Evolutionary conservation across 805 yeast genomes (phyloP).

Genomic region (Wickerhamiella qilinensis): DNA sequence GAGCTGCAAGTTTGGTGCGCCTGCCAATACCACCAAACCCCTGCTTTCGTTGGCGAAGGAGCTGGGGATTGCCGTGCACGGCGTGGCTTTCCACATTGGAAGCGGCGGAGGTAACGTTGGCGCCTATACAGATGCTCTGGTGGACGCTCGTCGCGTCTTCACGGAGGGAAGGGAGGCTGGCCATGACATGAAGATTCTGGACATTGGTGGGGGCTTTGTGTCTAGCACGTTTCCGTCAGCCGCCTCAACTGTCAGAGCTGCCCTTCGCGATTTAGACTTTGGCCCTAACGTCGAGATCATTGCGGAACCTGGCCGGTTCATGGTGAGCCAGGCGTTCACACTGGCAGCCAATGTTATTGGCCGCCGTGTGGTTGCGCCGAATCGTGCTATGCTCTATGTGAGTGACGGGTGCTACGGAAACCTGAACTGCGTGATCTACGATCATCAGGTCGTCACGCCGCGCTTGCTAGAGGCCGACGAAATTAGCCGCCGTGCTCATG

Average conservation of each 20-base stretch:
- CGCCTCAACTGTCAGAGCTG: conserved; percentile 37
- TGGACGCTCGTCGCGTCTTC: conserved; percentile 53
- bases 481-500: conserved; percentile 23
- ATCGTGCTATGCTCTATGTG: conserved; percentile 51
- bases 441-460: conserved; percentile 71
- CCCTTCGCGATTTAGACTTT: conserved; percentile 37
- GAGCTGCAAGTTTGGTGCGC: conserved; percentile 80
- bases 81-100: conserved; percentile 93
- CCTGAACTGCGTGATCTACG: conserved; percentile 83
- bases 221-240: conserved; percentile 41
- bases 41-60: conserved; percentile 47
- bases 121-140: conserved; percentile 34
- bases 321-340: conserved; percentile 73
- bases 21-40: conserved; percentile 33
- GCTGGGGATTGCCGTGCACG: conserved; percentile 49
- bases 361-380: conserved; percentile 35
- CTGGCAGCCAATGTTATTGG: conserved; percentile 76
- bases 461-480: conserved; percentile 37
- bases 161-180: conserved; percentile 37
- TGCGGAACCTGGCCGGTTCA: conserved; percentile 90
- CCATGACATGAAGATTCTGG: conserved; percentile 39
- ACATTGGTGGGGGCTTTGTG: conserved; percentile 88
- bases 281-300: conserved; percentile 41
- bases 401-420: conserved; percentile 95
- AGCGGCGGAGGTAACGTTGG: conserved; percentile 59